Evolutionary conservation across 2,329 filamentous ascomycete species (phyloP), one percentile per base, ranked within the genome.

Genomic region (Clonostachys sp.): DNA sequence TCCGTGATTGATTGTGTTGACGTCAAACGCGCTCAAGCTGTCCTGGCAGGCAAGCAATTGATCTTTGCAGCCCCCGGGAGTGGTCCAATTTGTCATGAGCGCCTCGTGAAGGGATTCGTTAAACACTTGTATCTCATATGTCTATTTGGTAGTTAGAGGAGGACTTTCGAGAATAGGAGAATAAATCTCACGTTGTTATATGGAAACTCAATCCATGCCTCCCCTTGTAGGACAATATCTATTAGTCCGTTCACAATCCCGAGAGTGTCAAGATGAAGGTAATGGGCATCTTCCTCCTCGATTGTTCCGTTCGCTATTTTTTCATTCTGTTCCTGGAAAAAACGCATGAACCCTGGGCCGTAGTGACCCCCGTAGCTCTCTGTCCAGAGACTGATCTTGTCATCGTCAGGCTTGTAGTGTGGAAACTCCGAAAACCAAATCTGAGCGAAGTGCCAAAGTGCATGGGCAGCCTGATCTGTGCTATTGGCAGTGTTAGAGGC

Each of bases 341-440:
- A 66, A 2, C 67, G 65, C n/a, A 81, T 77, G 55, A 87, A 84
- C 0, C 75, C 74, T 1, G 84, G 83, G 0, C 82, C 86, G 56
- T 87, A 89, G 51, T 83, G 80, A 6, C 86, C 86, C 33, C 84
- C 80, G 61, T 88, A 85, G 60, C 80, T 84, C 63, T 89, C 83
- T 1, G 83, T 75, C 57, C 85, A 87, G 2, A 89, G 64, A 55
- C 83, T 83, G 45, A 88, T 73, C 12, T 80, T 77, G 44, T 75
- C 67, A 49, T 73, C 67, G 33, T 65, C 62, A 3, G 75, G 78
- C 48, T 77, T 78, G 60, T 82, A 81, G 53, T 79, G 69, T 0
- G 81, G 80, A 48, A 84, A 84, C 17, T 72, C 66, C 18, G 65
- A 67, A 52, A 87, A 58, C 64, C 81, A 84, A 12, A 71, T 75